Evolutionary conservation across 805 yeast genomes (phyloP).

Genomic region (Spathaspora passalidarum): DNA sequence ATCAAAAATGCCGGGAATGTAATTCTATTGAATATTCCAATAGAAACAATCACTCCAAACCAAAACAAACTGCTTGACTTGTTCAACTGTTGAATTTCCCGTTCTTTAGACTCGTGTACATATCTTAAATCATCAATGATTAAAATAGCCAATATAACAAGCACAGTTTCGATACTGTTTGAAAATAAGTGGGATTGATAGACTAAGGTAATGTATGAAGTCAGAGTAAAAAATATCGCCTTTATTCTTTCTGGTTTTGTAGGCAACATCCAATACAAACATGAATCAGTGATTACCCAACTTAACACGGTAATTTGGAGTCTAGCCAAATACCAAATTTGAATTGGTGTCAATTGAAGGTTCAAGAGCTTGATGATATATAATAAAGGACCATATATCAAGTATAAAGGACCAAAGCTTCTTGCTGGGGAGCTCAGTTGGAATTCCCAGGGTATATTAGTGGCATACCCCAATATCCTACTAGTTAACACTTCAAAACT

Average conservation of each 20-base stretch:
- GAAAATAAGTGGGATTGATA: slow-evolving; percentile 87
- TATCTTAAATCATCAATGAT: slow-evolving; percentile 44
- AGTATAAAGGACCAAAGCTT: slow-evolving; percentile 64
- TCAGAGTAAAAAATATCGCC: slow-evolving; percentile 48
- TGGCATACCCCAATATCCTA: slow-evolving; percentile 42
- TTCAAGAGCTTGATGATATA: slow-evolving; percentile 27
- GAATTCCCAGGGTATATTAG: slow-evolving; percentile 83
- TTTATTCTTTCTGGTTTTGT: slow-evolving; percentile 48
- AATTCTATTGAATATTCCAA: slow-evolving; percentile 82
- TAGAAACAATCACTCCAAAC: slow-evolving; percentile 50
- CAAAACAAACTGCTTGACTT: slow-evolving; percentile 11
- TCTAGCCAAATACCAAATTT: slow-evolving; percentile 53
- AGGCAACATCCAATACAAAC: slow-evolving; percentile 46
- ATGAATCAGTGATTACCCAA: slow-evolving; percentile 38
- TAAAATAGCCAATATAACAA: slow-evolving; percentile 50
- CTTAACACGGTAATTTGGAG: slow-evolving; percentile 41
- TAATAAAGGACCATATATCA: slow-evolving; percentile 67
- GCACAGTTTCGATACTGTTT: slow-evolving; percentile 73
- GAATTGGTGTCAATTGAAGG: slow-evolving; percentile 42
- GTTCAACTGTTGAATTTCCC: background rate
- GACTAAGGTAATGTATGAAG: slow-evolving; percentile 69
- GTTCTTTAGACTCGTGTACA: slow-evolving; percentile 12
- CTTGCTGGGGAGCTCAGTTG: slow-evolving; percentile 54
- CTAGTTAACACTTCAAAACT: slow-evolving; percentile 69
- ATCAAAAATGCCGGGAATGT: slow-evolving; percentile 77